Evolutionary conservation across 1,139 yeast species (phyloP).

Genomic region (Entelexis paramagnoliae): DNA sequence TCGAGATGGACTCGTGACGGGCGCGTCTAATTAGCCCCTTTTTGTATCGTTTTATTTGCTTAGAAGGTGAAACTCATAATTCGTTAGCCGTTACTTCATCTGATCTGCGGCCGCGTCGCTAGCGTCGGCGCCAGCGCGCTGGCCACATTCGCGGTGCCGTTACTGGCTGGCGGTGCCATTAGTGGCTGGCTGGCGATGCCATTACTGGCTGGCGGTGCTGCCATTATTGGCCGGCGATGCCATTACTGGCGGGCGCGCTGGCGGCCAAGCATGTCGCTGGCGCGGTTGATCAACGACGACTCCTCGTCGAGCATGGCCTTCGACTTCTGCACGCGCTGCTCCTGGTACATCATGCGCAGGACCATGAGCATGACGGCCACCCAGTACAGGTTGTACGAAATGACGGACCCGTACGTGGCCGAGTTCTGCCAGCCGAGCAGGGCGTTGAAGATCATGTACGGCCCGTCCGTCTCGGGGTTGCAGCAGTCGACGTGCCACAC

Average conservation of each 20-base stretch:
- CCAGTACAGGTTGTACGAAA: conserved; percentile 82
- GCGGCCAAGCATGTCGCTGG: conserved; percentile 11
- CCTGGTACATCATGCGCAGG: conserved; percentile 44
- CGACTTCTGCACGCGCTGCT: conserved; percentile 10
- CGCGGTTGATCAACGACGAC: conserved; percentile 17
- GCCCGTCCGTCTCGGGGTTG: conserved; percentile 76
- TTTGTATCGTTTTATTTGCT: background rate
- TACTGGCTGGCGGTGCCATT: no score
- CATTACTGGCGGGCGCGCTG: background rate
- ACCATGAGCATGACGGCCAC: conserved; percentile 46
- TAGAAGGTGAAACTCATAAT: background rate
- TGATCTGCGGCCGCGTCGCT: background rate
- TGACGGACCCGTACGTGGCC: conserved; percentile 80
- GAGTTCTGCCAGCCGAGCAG: conserved; percentile 84
- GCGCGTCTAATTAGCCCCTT: no score
- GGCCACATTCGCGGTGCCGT: background rate
- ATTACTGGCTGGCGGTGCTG: no score
- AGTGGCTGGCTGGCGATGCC: no score
- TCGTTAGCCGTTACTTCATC: conserved; percentile 8
- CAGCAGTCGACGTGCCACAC: conserved; percentile 96
- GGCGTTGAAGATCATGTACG: conserved; percentile 90
- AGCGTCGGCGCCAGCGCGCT: no score
- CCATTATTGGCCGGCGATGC: no score
- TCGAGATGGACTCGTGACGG: conserved; percentile 33
- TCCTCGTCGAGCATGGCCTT: conserved; percentile 14